These are phyloP conservation scores for Aspergillus chevalieri DNA, from an alignment of 2,329 filamentous ascomycete species.

Conservation along the genomic window DNA sequence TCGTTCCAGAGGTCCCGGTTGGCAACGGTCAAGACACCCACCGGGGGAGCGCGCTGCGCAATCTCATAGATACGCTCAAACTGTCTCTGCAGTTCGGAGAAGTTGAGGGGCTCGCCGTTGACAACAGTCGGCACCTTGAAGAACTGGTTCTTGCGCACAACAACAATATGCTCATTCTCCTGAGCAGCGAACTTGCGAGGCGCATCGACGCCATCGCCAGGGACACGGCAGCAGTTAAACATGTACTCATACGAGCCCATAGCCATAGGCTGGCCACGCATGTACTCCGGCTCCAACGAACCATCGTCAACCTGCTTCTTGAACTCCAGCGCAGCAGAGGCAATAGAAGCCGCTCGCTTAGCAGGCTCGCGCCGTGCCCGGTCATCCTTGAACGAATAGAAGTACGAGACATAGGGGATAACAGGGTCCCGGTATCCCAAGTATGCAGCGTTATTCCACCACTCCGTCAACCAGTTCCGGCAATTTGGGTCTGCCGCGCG, in stretches of 20 bases:
- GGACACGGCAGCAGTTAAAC: conserved; percentile 90
- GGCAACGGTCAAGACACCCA: conserved; percentile 81
- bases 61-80: conserved; percentile 79
- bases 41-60: conserved; percentile 63
- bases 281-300: conserved; percentile 91
- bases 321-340: conserved; percentile 81
- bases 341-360: conserved; percentile 87
- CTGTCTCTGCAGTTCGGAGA: conserved; percentile 81
- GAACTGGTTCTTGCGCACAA: conserved; percentile 92
- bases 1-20: conserved; percentile 93
- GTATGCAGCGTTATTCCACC: conserved; percentile 97
- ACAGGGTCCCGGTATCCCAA: conserved; percentile 90
- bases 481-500: conserved; percentile 70
- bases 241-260: conserved; percentile 99
- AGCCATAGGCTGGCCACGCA: conserved; percentile 94
- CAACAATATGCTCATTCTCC: conserved; percentile 81
- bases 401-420: conserved; percentile 97
- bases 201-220: conserved; percentile 74
- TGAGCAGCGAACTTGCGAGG: conserved; percentile 70
- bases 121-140: conserved; percentile 85
- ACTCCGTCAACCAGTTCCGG: conserved; percentile 94
- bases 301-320: conserved; percentile 82
- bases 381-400: conserved; percentile 97
- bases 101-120: conserved; percentile 77
- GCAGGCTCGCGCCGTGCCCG: conserved; percentile 77